Conservation (phyloP, 306 rosid species). For the Prunus davidiana region DNA sequence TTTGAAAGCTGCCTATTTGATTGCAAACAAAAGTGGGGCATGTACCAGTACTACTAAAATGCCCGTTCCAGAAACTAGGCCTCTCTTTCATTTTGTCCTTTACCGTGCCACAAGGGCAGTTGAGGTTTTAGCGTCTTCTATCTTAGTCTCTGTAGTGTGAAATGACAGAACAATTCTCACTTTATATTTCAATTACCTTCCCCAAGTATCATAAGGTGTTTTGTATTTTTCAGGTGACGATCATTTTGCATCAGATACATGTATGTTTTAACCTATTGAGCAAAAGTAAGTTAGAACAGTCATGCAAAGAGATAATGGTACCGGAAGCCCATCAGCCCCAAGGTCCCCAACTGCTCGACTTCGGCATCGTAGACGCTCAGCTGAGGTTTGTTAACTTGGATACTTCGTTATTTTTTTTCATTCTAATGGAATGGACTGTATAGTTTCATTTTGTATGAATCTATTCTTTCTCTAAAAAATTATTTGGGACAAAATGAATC, state of each 20-base stretch:
- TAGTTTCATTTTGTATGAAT: neutral
- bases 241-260: conserved; percentile 27
- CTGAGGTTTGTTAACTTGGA: conserved; percentile 52
- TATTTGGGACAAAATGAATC: neutral
- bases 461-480: neutral
- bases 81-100: neutral
- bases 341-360: conserved; percentile 31
- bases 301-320: conserved; percentile 59
- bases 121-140: neutral
- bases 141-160: neutral
- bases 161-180: neutral
- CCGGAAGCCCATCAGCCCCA: conserved; percentile 32
- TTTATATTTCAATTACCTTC: neutral
- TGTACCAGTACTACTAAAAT: neutral
- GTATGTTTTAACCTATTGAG: conserved; percentile 29
- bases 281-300: conserved; percentile 32
- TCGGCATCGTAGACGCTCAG: conserved; percentile 77
- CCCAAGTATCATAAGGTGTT: neutral
- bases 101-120: neutral
- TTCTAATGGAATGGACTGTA: neutral
- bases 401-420: conserved; percentile 5
- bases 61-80: neutral
- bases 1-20: neutral
- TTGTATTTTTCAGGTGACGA: conserved; percentile 41
- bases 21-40: neutral